These are phyloP conservation scores for Nasturtium officinale DNA, from an alignment of 345 rosid genomes.

Conservation along the genomic window DNA sequence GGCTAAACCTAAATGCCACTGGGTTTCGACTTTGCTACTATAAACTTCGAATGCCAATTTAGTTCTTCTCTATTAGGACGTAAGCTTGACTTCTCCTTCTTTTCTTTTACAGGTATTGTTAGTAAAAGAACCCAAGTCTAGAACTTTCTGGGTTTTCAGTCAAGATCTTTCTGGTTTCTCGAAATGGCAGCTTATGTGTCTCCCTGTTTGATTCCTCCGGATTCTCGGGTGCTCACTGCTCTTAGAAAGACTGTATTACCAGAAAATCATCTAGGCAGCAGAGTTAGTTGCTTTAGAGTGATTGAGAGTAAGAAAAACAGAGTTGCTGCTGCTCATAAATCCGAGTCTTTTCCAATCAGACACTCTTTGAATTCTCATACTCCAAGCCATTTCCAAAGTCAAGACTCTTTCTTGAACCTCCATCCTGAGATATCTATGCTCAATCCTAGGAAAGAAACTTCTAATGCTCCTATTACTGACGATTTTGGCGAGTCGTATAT, in stretches of 20 bases:
- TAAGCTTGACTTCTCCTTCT: slow-evolving; percentile 16
- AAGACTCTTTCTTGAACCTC: slow-evolving; percentile 72
- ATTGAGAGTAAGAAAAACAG: slow-evolving; percentile 44
- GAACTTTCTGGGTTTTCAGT: too few relatives aligned
- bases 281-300: slow-evolving; percentile 47
- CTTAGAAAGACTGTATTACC: slow-evolving; percentile 54
- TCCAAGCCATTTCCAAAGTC: slow-evolving; percentile 56
- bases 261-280: slow-evolving; percentile 50
- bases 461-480: slow-evolving; percentile 52
- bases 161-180: slow-evolving; percentile 20
- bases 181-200: slow-evolving; percentile 65
- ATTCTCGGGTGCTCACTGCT: slow-evolving; percentile 54
- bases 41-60: not conserved
- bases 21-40: not conserved
- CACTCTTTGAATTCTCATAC: slow-evolving; percentile 43
- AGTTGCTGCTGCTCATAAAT: slow-evolving; percentile 43
- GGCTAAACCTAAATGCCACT: not conserved
- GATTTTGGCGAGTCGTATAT: slow-evolving; percentile 47
- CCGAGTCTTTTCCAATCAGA: slow-evolving; percentile 40
- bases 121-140: not conserved
- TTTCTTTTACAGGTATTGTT: slow-evolving; percentile 18
- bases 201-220: slow-evolving; percentile 51
- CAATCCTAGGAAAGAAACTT: slow-evolving; percentile 57
- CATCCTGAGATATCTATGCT: slow-evolving; percentile 87
- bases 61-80: not conserved